These are phyloP conservation scores for Tricholoma saponaceum DNA, from an alignment of 768 basidiomycete species.

Conservation along the genomic window DNA sequence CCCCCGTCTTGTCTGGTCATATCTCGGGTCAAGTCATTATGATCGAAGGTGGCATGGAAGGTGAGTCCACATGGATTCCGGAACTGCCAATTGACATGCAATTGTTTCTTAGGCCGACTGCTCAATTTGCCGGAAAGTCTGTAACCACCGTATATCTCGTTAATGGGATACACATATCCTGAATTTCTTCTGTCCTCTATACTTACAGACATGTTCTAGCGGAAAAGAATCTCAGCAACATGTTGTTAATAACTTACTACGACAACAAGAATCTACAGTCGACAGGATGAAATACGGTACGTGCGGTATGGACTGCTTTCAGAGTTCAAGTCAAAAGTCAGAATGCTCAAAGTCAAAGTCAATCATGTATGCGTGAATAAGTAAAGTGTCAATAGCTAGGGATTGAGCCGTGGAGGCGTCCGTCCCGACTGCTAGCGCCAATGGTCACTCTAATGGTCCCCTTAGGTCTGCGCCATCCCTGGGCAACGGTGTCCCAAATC, in stretches of 20 bases:
- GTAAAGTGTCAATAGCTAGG: slow-evolving; percentile 8
- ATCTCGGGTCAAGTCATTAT: slow-evolving; percentile 67
- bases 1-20: slow-evolving; percentile 60
- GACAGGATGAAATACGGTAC: background rate
- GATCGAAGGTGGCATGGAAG: slow-evolving; percentile 75
- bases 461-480: slow-evolving; percentile 70
- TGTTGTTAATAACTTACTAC: too few species aligned
- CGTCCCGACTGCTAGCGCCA: slow-evolving; percentile 67
- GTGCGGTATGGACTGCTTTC: background rate
- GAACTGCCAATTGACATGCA: background rate
- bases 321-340: background rate
- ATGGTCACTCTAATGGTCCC: slow-evolving; percentile 61
- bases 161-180: background rate
- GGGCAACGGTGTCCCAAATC: slow-evolving; percentile 70
- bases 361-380: background rate
- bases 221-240: too few species aligned
- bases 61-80: background rate
- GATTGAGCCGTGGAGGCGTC: slow-evolving; percentile 43
- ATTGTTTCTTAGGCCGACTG: slow-evolving; percentile 23
- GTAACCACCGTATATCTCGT: background rate
- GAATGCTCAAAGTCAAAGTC: background rate
- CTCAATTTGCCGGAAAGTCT: slow-evolving; percentile 17
- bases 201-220: too few species aligned
- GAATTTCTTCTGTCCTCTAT: too few species aligned
- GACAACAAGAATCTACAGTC: background rate